Evolutionary conservation across 805 yeast genomes (phyloP), one percentile per base, ranked within the genome.

Genomic region (Saccharomycopsis malanga): DNA sequence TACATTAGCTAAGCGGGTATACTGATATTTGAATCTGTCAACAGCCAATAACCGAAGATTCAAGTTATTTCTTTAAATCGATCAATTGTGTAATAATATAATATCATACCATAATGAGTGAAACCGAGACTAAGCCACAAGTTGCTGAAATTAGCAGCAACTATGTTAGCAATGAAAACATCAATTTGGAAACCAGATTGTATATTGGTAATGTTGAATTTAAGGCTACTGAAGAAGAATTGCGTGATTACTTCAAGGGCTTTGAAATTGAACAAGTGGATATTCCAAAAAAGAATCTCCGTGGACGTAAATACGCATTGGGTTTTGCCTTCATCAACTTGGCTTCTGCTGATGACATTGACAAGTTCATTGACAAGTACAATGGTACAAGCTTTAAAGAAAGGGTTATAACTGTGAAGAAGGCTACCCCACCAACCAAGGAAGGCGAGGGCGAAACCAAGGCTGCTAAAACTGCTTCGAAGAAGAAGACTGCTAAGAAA

Each of bases 201-300:
- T 76, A 79, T 53, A 71, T 84, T 49, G 77, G 79, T 49, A 79
- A 77, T 55, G 69, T 79, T 49, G 85, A 80, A 48, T 87, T 85
- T 49, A 73, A 74, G 52, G 71, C 72, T 25, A 69, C 75, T 36
- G 81, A 80, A 60, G 72, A 71, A 5, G 81, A 79, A 53, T 60
- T 79, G 50, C 68, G 68, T 45, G 71, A 67, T 37, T 69, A 74
- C 54, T 78, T 79, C 58, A 61, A 62, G 45, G 79, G 70, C 20
- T 72, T 71, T 51, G 60, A 61, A 3, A 71, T 72, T 58, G 68
- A 67, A 24, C 68, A 66, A 27, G 70, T 78, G 41, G 76, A 74
- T 46, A 68, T 78, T 53, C 83, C 83, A 57, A 72, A 71, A 61
- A 66, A 68, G 52, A 23, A 18, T 10, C 14, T 30, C 27, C 22